These are phyloP conservation scores for Albizia julibrissin DNA, from an alignment of 306 rosid species.

Conservation along the genomic window DNA sequence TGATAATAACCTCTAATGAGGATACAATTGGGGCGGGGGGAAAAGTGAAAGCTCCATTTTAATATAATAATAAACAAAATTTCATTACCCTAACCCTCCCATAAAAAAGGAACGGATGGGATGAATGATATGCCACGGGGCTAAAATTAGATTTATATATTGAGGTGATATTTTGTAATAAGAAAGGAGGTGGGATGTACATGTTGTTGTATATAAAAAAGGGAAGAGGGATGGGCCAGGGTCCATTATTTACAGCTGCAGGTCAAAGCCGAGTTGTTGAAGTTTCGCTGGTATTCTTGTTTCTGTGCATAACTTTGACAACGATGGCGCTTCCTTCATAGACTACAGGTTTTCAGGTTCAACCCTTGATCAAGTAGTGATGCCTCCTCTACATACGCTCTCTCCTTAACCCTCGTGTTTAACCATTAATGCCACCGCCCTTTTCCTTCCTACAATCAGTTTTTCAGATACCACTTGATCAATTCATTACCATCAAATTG, in stretches of 20 bases:
- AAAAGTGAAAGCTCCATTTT: too few relatives aligned
- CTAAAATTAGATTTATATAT: neutral
- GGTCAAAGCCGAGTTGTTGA: constrained; percentile 11
- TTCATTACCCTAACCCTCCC: too few relatives aligned
- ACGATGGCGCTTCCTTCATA: neutral
- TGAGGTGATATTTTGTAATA: neutral
- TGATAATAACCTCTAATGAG: too few relatives aligned
- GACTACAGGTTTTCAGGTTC: neutral
- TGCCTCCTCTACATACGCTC: neutral
- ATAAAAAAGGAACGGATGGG: too few relatives aligned
- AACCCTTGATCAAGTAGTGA: neutral
- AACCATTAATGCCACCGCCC: neutral
- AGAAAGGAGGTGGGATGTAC: neutral
- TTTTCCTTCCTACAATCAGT: neutral
- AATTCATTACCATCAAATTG: too few relatives aligned
- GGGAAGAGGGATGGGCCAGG: neutral
- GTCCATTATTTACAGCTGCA: neutral
- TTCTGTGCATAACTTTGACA: neutral
- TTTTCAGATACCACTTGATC: neutral
- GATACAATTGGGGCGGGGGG: too few relatives aligned
- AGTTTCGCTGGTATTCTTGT: constrained; percentile 8
- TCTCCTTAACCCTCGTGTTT: too few relatives aligned
- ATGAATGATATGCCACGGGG: neutral
- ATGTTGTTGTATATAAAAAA: too few relatives aligned
- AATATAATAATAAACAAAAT: too few relatives aligned